Evolutionary conservation across 2,329 filamentous ascomycete genomes (phyloP).

Genomic region (Rhynchosporium graminicola): DNA sequence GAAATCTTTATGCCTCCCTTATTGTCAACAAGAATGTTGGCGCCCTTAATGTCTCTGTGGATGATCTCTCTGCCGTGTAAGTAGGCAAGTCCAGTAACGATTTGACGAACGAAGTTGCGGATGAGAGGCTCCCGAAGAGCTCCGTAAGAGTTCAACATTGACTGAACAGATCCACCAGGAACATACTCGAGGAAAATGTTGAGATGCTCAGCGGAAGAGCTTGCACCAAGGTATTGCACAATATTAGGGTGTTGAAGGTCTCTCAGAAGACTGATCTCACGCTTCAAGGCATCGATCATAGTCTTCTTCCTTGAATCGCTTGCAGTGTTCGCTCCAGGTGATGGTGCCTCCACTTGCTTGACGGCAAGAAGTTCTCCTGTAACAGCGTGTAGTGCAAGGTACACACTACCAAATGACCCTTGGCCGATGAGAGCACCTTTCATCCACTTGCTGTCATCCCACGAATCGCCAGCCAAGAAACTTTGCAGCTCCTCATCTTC

Average conservation of each 20-base stretch:
- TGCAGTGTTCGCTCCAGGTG: constrained; percentile 72
- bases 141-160: constrained; percentile 98
- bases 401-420: constrained; percentile 95
- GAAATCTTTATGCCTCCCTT: constrained; percentile 99
- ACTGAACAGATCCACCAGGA: constrained; percentile 93
- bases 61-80: constrained; percentile 95
- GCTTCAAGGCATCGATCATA: constrained; percentile 97
- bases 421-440: constrained; percentile 96
- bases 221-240: constrained; percentile 95
- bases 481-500: constrained; percentile 85
- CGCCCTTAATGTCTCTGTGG: constrained; percentile 97
- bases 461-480: constrained; percentile 89
- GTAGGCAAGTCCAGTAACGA: constrained; percentile 88
- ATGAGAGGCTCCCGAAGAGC: constrained; percentile 91
- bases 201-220: constrained; percentile 84
- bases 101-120: constrained; percentile 95
- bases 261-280: constrained; percentile 90
- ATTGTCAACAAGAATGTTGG: constrained; percentile 98
- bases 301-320: constrained; percentile 91
- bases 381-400: constrained; percentile 89
- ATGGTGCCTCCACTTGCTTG: constrained; percentile 94
- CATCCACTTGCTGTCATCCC: constrained; percentile 99
- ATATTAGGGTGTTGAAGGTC: constrained; percentile 96
- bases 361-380: constrained; percentile 97
- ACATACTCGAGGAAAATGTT: constrained; percentile 99